A percentile compares a stretch with the other conserved stretches of the same genome.
phyloP scores from a whole-genome alignment of 78 protist species.

The Creolimax fragrantissima region DNA sequence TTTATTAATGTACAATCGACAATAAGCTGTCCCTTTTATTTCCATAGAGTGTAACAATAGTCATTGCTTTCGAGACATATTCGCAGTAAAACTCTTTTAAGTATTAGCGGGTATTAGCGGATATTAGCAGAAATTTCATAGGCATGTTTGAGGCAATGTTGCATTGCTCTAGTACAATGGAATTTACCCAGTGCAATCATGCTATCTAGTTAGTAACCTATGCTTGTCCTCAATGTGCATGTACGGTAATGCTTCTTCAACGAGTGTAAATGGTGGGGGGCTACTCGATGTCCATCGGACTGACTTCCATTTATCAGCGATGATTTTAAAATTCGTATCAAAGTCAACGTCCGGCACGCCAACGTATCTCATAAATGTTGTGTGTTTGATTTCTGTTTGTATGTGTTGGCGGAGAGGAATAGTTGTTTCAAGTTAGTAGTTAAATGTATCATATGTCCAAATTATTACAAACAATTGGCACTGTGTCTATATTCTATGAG shows the following conservation, averaged over 20 bases:
- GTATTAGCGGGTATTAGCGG: too few species aligned
- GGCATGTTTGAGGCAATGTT: too few species aligned
- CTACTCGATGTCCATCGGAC: neutral
- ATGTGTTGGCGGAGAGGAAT: neutral
- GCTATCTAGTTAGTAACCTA: too few species aligned
- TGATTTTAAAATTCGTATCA: neutral
- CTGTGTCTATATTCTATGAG: neutral
- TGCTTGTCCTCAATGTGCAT: neutral
- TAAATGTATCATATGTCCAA: neutral
- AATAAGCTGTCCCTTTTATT: too few species aligned
- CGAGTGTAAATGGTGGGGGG: neutral
- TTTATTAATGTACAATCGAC: too few species aligned
- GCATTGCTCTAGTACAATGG: too few species aligned
- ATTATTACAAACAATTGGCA: neutral
- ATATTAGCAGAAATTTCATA: too few species aligned
- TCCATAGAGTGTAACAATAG: too few species aligned
- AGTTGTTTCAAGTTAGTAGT: neutral
- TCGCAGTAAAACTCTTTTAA: too few species aligned
- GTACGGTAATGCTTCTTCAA: neutral
- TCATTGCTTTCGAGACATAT: too few species aligned
- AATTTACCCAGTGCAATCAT: too few species aligned
- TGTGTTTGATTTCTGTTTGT: neutral
- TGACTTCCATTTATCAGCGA: neutral
- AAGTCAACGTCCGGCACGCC: neutral
- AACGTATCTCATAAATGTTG: neutral